phyloP scores from a whole-genome alignment of 805 yeast species.

The Suhomyces pyralidae region DNA sequence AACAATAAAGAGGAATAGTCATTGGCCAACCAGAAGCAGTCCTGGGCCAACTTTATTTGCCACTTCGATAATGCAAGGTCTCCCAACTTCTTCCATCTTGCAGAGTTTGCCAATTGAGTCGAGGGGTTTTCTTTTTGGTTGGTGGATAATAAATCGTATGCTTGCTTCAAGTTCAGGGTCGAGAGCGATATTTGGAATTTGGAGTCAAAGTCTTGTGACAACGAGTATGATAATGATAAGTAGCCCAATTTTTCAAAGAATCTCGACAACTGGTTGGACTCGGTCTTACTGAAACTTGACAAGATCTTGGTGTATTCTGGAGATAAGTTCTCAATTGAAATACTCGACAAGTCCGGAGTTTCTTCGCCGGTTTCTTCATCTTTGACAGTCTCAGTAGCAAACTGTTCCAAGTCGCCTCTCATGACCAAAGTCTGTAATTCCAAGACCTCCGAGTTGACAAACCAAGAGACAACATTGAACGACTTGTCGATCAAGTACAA shows the following conservation, averaged over 20 bases:
- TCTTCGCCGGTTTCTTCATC: constrained; percentile 40
- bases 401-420: constrained; percentile 87
- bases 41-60: constrained; percentile 77
- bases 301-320: constrained; percentile 47
- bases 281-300: constrained; percentile 61
- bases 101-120: constrained; percentile 28
- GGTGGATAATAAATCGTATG: constrained; percentile 48
- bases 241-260: constrained; percentile 93
- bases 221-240: constrained; percentile 74
- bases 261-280: constrained; percentile 76
- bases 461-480: constrained; percentile 75
- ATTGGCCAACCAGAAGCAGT: constrained; percentile 71
- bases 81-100: constrained; percentile 88
- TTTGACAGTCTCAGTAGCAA: constrained; percentile 24
- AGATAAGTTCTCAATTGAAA: constrained; percentile 56
- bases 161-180: constrained; percentile 68
- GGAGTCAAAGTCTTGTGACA: constrained; percentile 86
- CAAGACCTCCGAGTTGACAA: constrained; percentile 76
- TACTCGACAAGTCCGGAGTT: constrained; percentile 34
- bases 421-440: constrained; percentile 95
- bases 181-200: constrained; percentile 85
- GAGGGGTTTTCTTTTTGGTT: constrained; percentile 49
- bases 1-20: constrained; percentile 82
- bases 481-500: constrained; percentile 91
- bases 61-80: constrained; percentile 78